These are phyloP conservation scores for Kwoniella dejecticola DNA, from an alignment of 768 basidiomycete genomes.

Conservation along the genomic window DNA sequence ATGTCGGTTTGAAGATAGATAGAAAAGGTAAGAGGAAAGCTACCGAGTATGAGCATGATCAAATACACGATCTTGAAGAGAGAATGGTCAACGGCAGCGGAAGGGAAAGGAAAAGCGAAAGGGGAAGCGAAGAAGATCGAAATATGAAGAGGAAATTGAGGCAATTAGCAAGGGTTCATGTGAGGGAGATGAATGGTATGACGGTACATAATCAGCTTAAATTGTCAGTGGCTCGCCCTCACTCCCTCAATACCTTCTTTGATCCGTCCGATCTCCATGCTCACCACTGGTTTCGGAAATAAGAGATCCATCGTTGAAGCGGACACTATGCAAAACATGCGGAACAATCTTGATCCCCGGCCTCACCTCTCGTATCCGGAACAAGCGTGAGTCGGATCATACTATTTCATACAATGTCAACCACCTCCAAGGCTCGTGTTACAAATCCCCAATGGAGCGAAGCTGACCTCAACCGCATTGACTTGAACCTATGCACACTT, in stretches of 20 bases:
- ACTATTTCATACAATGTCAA: neutral
- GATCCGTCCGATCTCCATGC: no score
- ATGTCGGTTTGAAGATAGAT: slow-evolving; percentile 8
- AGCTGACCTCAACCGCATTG: no score
- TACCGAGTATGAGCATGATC: neutral
- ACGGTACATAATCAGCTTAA: slow-evolving; percentile 47
- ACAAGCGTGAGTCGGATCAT: slow-evolving; percentile 38
- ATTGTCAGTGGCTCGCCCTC: slow-evolving; percentile 31
- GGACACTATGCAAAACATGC: slow-evolving; percentile 45
- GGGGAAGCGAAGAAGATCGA: neutral
- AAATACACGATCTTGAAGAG: neutral
- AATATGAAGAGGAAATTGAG: slow-evolving; percentile 9
- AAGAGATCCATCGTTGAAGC: slow-evolving; percentile 52
- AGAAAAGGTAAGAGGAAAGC: slow-evolving; percentile 18
- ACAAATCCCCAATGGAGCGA: no score
- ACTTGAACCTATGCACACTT: no score
- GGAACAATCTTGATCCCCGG: slow-evolving; percentile 49
- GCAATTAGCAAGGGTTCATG: slow-evolving; percentile 34
- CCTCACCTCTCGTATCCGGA: slow-evolving; percentile 38
- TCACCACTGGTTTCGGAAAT: no score
- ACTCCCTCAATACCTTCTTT: no score
- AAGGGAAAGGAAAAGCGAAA: neutral
- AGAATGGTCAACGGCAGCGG: neutral
- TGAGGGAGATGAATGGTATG: slow-evolving; percentile 38
- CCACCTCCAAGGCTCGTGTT: neutral